Evolutionary conservation across 257 asterid species (phyloP).

Genomic region (Leonotis leonurus): DNA sequence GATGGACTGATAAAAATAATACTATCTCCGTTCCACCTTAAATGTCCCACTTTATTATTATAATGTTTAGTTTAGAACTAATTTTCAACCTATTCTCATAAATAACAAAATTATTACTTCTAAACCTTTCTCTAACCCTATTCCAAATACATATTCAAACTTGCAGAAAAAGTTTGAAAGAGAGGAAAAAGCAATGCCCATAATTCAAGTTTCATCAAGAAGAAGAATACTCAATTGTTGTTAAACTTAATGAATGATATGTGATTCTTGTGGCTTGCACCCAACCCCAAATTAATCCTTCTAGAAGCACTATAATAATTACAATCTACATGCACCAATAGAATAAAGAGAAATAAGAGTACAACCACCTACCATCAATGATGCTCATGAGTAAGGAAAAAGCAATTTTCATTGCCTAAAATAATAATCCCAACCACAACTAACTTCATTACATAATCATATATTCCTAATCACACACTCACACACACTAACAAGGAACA

Average conservation of each 20-base stretch:
- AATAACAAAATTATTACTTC: neutral
- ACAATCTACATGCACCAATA: conserved; percentile 43
- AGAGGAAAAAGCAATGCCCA: too few species aligned
- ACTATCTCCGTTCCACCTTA: too few species aligned
- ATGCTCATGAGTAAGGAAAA: conserved; percentile 22
- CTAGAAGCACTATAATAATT: conserved; percentile 63
- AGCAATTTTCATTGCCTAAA: conserved; percentile 6
- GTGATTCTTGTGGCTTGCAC: conserved; percentile 20
- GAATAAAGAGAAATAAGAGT: conserved; percentile 13
- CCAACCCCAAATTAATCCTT: conserved; percentile 49
- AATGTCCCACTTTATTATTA: too few species aligned
- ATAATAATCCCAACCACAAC: conserved; percentile 22
- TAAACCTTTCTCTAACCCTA: neutral
- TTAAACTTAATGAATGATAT: too few species aligned
- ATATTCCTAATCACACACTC: conserved; percentile 27
- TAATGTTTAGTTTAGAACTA: too few species aligned
- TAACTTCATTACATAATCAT: conserved; percentile 16
- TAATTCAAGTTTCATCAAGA: conserved; percentile 47
- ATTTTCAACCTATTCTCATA: neutral
- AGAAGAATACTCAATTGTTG: conserved; percentile 32
- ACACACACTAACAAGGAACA: neutral
- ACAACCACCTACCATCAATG: conserved; percentile 28
- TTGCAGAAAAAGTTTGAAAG: conserved; percentile 33
- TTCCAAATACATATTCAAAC: too few species aligned
- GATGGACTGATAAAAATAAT: too few species aligned